These are phyloP conservation scores for Tinospora cordifolia DNA, from an alignment of 164 flowering plant species.

Conservation along the genomic window DNA sequence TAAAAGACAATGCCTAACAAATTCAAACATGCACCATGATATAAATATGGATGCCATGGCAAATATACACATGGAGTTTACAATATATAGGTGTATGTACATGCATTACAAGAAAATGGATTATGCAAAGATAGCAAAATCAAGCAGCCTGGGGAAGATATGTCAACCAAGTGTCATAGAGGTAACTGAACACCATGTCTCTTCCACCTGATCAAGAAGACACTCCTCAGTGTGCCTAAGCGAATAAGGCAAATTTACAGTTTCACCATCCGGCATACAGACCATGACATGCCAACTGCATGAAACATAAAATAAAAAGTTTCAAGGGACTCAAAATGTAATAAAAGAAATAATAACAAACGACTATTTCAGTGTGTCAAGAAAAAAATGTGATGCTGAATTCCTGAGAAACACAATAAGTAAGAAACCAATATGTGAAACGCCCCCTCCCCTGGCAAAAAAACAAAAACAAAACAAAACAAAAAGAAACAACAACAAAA, in stretches of 20 bases:
- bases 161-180: constrained; percentile 5
- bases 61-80: too few species aligned
- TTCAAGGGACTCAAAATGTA: background rate
- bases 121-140: background rate
- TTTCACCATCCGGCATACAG: constrained; percentile 65
- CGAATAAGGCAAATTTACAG: constrained; percentile 59
- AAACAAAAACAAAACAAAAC: too few species aligned
- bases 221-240: constrained; percentile 52
- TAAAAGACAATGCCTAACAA: too few species aligned
- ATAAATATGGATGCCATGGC: too few species aligned
- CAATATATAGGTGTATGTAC: background rate
- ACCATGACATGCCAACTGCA: constrained; percentile 75
- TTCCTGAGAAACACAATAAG: background rate
- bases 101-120: background rate
- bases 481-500: too few species aligned
- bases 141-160: background rate
- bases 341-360: background rate
- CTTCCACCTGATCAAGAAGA: constrained; percentile 49
- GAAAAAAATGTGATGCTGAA: background rate
- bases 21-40: too few species aligned
- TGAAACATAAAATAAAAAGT: constrained; percentile 5
- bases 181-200: constrained; percentile 6
- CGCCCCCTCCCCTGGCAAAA: background rate
- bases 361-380: background rate
- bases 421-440: background rate